Evolutionary conservation across 2,329 filamentous ascomycete species (phyloP), one percentile per base, ranked within the genome.

Genomic region (Rutstroemia sp.): DNA sequence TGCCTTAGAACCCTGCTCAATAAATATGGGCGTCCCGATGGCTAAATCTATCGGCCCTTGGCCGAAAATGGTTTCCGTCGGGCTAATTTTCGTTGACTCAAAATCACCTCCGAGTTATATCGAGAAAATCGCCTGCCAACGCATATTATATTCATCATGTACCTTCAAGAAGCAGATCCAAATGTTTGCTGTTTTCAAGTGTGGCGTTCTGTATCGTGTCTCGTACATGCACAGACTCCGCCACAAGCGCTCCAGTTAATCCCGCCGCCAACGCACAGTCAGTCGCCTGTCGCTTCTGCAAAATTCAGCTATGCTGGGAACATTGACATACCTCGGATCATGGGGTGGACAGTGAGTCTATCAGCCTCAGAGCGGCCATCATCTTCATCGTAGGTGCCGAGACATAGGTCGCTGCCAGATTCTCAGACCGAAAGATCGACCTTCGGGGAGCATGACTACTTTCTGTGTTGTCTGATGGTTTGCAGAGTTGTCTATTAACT

Each of bases 301-400:
- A 36, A 58, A 58, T 60, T 67, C 64, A 67, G 65, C 65, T 67
- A 53, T 57, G 39, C 58, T 53, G 60, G 65, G 64, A 63, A 57
- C 23, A 21, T 25, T 30, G 19, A 39, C 27, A 27, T 48, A 8
- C 12, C 42, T 46, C 21, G 42, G 42, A 14, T 17, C 42, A 12
- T 45, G 25, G 10, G 19, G n/a, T 45, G 42, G 42, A 45, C n/a
- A 17, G 42, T 45, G 42, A 45, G 42, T 45, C 23, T 9, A 34
- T 34, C 30, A 34, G 30, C 30, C 30, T 34, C 30, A 34, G 9
- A 14, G 30, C 10, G 12, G 30, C 9, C 10, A 34, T 34, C 30
- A 9, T 14, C 30, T 34, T 34, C 10, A 12, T 34, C 10, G 30
- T 34, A 34, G 30, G 30, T 34, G 30, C 30, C 30, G 30, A 34